Evolutionary conservation across 306 rosid genomes (phyloP).

Genomic region (Trichosanthes truncata): DNA sequence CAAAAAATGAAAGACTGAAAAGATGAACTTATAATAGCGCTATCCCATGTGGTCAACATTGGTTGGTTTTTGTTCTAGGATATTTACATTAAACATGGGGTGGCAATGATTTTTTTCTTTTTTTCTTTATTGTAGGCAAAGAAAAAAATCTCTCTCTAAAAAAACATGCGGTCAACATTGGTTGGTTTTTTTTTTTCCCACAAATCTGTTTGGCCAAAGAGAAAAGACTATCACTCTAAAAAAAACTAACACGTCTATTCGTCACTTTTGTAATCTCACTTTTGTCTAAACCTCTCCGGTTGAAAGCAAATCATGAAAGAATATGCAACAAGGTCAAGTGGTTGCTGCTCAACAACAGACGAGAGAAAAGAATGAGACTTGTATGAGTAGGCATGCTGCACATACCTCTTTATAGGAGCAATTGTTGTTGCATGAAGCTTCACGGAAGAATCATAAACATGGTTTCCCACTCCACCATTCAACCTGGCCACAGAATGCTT

Average conservation of each 20-base stretch:
- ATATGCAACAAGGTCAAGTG: background rate
- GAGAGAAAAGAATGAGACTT: background rate
- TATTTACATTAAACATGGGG: background rate
- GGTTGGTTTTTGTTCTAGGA: background rate
- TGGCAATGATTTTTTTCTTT: background rate
- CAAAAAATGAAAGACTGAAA: background rate
- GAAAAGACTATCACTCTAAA: background rate
- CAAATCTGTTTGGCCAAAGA: background rate
- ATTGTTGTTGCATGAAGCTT: conserved; percentile 36
- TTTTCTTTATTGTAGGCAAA: background rate
- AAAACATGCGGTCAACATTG: background rate
- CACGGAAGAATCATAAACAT: conserved; percentile 22
- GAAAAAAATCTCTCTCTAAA: background rate
- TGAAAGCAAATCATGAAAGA: background rate
- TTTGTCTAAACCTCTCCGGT: background rate
- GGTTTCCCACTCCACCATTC: conserved; percentile 31
- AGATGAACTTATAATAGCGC: background rate
- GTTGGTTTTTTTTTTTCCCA: background rate
- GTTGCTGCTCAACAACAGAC: background rate
- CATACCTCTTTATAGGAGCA: conserved; percentile 68
- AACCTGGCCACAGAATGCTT: conserved; percentile 32
- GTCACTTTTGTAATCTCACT: background rate
- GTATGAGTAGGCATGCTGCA: background rate
- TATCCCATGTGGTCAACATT: background rate
- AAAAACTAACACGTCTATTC: background rate